Percentiles rank a stretch among this genome's conserved stretches.
phyloP scores from a whole-genome alignment of 352 stramenopile genomes.

The Blastocystis sp. region DNA sequence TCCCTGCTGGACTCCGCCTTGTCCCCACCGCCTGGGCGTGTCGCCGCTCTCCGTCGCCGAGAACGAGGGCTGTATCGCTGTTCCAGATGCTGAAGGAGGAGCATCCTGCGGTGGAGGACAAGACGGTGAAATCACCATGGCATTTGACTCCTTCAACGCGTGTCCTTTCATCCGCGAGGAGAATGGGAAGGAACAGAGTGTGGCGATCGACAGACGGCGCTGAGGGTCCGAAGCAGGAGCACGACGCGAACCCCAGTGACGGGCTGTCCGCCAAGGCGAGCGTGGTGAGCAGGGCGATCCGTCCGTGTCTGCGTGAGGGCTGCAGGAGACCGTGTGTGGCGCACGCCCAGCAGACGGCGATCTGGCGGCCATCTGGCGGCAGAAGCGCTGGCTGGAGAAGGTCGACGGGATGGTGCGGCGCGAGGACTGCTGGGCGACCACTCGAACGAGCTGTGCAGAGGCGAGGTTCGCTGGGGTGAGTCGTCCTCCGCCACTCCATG shows the following conservation, averaged over 20 bases:
- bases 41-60: no score
- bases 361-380: constrained; percentile 77
- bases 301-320: constrained; percentile 78
- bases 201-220: constrained; percentile 21
- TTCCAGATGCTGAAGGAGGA: neutral
- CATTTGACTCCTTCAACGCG: constrained; percentile 54
- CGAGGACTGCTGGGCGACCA: constrained; percentile 81
- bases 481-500: constrained; percentile 58
- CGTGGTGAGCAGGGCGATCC: constrained; percentile 69
- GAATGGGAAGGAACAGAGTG: constrained; percentile 10
- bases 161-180: constrained; percentile 38
- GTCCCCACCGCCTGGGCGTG: neutral
- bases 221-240: constrained; percentile 33
- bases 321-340: constrained; percentile 74
- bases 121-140: neutral
- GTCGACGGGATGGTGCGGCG: constrained; percentile 84
- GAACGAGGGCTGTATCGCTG: neutral
- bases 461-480: constrained; percentile 81
- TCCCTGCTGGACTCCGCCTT: constrained; percentile 4
- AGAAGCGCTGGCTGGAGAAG: constrained; percentile 83
- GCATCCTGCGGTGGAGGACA: neutral
- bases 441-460: constrained; percentile 80
- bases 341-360: constrained; percentile 76
- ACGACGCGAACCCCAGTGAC: neutral
- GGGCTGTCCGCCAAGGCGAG: constrained; percentile 7